These are phyloP conservation scores for Simplicillium sp. DNA, from an alignment of 2,329 filamentous ascomycete genomes.

Conservation along the genomic window DNA sequence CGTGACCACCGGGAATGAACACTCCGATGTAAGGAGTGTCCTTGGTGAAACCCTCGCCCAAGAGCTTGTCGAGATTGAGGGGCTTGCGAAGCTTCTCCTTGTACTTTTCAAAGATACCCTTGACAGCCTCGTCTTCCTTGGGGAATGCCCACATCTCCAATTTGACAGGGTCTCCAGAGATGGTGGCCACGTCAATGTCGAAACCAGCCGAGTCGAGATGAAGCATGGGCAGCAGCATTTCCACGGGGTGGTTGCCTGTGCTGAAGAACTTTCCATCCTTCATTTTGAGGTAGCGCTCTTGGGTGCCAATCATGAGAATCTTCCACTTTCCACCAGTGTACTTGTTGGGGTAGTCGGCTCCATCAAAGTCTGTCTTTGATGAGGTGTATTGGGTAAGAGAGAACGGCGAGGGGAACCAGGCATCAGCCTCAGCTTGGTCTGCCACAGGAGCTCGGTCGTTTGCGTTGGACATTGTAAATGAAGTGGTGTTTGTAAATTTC, in stretches of 20 bases:
- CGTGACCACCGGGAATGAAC: slow-evolving; percentile 12
- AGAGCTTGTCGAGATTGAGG: slow-evolving; percentile 8
- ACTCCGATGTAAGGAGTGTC: slow-evolving; percentile 9
- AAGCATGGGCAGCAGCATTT: slow-evolving; percentile 11
- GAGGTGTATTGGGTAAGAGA: slow-evolving; percentile 11
- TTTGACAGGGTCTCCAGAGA: slow-evolving; percentile 12
- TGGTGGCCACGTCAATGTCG: slow-evolving; percentile 11
- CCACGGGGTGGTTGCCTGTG: slow-evolving; percentile 12
- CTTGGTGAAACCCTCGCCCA: slow-evolving; percentile 7
- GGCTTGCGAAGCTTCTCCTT: slow-evolving; percentile 10
- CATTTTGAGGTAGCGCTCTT: slow-evolving; percentile 13
- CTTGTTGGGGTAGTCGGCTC: slow-evolving; percentile 9
- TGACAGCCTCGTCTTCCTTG: slow-evolving; percentile 12
- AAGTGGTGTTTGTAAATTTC: not conserved
- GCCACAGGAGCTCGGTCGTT: slow-evolving; percentile 8
- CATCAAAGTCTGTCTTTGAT: slow-evolving; percentile 11
- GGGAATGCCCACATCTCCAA: slow-evolving; percentile 15
- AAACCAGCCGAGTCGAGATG: slow-evolving; percentile 12
- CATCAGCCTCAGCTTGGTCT: slow-evolving; percentile 13
- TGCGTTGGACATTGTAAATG: slow-evolving; percentile 4
- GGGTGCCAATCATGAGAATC: slow-evolving; percentile 11
- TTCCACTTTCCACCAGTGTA: slow-evolving; percentile 12
- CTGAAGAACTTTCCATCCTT: slow-evolving; percentile 11
- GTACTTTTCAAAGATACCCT: slow-evolving; percentile 15
- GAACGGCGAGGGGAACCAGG: slow-evolving; percentile 12